Evolutionary conservation across 345 rosid genomes (phyloP).

Genomic region (Erucastrum elatum): DNA sequence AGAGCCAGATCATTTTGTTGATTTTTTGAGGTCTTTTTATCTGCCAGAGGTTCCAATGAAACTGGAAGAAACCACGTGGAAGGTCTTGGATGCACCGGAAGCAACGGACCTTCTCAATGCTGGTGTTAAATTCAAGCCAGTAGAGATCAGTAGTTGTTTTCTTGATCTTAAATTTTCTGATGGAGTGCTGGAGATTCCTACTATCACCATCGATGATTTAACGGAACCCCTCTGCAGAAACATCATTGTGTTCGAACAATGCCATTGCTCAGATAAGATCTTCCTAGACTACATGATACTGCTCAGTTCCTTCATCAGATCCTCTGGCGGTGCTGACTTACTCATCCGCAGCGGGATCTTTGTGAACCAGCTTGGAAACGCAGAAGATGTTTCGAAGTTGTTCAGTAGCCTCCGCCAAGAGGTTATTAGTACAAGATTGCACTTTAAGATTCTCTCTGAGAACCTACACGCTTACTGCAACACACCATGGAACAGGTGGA

Average conservation of each 20-base stretch:
- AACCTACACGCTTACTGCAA: neutral
- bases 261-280: neutral
- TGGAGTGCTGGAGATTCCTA: constrained; percentile 23
- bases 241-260: neutral
- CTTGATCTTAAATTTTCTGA: constrained; percentile 35
- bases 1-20: constrained; percentile 35
- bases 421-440: neutral
- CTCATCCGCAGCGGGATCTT: constrained; percentile 29
- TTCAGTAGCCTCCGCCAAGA: constrained; percentile 25
- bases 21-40: constrained; percentile 25
- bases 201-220: constrained; percentile 17
- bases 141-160: neutral
- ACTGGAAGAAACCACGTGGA: neutral
- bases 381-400: constrained; percentile 31
- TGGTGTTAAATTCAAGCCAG: constrained; percentile 39
- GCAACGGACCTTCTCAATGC: constrained; percentile 41
- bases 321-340: constrained; percentile 23
- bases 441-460: neutral
- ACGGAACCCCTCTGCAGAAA: constrained; percentile 3
- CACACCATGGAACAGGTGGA: neutral
- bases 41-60: constrained; percentile 1
- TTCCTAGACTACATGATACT: constrained; percentile 17
- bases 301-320: constrained; percentile 22
- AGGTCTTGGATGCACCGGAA: constrained; percentile 25
- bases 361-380: constrained; percentile 20